Percentiles rank a stretch among this genome's conserved stretches.
Evolutionary conservation across 768 basidiomycete species (phyloP).

Genomic region (Mycena vitilis): DNA sequence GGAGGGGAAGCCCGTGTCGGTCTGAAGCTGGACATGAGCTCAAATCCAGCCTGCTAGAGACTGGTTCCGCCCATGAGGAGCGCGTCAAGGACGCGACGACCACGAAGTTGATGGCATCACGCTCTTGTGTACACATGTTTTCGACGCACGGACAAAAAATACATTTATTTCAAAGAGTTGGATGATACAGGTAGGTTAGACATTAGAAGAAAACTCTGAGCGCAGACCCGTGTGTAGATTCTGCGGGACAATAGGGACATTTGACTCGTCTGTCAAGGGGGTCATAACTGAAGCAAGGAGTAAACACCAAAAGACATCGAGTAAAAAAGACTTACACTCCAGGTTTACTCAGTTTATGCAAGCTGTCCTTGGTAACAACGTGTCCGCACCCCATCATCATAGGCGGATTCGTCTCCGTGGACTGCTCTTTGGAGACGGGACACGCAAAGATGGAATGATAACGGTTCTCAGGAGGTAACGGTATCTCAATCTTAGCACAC

Average conservation of each 20-base stretch:
- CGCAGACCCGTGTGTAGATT: conserved; percentile 69
- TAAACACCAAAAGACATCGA: conserved; percentile 7
- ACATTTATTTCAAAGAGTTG: conserved; percentile 17
- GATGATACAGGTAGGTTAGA: conserved; percentile 13
- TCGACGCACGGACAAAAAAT: neutral
- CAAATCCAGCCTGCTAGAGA: neutral
- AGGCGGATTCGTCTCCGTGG: conserved; percentile 92
- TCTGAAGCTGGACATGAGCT: conserved; percentile 46
- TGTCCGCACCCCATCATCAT: conserved; percentile 99
- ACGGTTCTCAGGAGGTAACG: conserved; percentile 83
- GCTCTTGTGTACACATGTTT: too few species aligned
- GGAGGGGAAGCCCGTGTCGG: conserved; percentile 50
- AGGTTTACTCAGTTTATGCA: conserved; percentile 89
- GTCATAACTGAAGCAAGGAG: conserved; percentile 17
- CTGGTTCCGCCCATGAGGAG: too few species aligned
- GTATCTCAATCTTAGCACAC: conserved; percentile 88
- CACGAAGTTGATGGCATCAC: too few species aligned
- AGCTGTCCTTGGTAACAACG: conserved; percentile 92
- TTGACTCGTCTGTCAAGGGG: conserved; percentile 79
- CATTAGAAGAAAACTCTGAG: conserved; percentile 73
- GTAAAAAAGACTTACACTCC: conserved; percentile 60
- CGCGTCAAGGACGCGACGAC: too few species aligned
- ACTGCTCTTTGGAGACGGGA: conserved; percentile 97
- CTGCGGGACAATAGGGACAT: conserved; percentile 95
- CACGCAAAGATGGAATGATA: conserved; percentile 99